These are phyloP conservation scores for Citrus glauca DNA, from an alignment of 345 rosid species.

Conservation along the genomic window DNA sequence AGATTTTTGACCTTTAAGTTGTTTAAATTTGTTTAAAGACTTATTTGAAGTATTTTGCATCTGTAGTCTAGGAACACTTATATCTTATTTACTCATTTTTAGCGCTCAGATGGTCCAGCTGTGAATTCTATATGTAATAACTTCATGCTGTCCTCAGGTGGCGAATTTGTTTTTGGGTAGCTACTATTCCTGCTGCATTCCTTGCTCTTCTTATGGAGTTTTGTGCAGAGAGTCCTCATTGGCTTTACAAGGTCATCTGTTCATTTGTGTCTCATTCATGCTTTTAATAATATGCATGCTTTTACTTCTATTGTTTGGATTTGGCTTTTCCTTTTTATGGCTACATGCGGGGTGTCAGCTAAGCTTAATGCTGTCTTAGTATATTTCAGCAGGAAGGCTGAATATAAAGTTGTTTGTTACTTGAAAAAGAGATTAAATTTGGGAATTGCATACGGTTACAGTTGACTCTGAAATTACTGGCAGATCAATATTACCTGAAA, in stretches of 20 bases:
- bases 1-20: neutral
- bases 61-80: neutral
- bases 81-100: neutral
- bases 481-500: neutral
- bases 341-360: neutral
- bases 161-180: constrained; percentile 84
- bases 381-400: neutral
- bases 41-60: neutral
- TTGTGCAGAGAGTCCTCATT: constrained; percentile 91
- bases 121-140: constrained; percentile 3
- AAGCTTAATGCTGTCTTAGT: neutral
- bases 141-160: constrained; percentile 53
- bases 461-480: neutral
- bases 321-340: neutral
- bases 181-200: constrained; percentile 66
- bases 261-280: constrained; percentile 8
- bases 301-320: constrained; percentile 2
- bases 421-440: neutral
- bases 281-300: neutral
- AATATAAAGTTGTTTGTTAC: neutral
- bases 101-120: neutral
- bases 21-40: constrained; percentile 1
- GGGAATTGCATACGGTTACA: neutral
- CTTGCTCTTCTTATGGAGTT: constrained; percentile 72
- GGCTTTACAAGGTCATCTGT: constrained; percentile 83